Evolutionary conservation across 768 basidiomycete species (phyloP), one percentile per base, ranked within the genome.

Genomic region (Megacollybia marginata): DNA sequence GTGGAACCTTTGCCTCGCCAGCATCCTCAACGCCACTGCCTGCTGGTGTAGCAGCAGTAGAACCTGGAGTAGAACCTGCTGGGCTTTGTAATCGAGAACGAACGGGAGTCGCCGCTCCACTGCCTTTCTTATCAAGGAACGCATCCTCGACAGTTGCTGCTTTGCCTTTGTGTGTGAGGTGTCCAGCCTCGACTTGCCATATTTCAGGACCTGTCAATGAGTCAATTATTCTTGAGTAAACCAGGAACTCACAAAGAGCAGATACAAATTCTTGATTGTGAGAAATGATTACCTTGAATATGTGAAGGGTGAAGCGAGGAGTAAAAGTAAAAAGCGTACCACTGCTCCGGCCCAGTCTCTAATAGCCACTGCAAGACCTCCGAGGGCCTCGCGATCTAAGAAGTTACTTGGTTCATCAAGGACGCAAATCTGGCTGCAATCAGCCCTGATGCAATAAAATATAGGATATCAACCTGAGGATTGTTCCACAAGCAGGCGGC

Each of bases 401-500:
- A 97, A 97, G 70, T 98, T 97, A 63, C 90, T 95, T 33, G 92
- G 92, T 66, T 92, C 90, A 63, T 93, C 91, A 33, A 92, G 76
- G 12, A 88, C 70, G 61, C 86, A 87, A 56, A 85, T 83, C 78
- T 79, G 46, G 19, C 42, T 54, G 16, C 28, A 50, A 46, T 44
- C n/a, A 23, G n/a, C 23, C 5, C 44, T 12, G 18, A 48, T 42
- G 31, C 28, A 52, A 19, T 43, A 33, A 52, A 13, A 42, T 42
- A 15, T 15, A 6, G 33, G 33, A 51, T 38, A 28, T 44, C 62
- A 60, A 89, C 83, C 74, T 95, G 91, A 13, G 92, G 91, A 62
- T 92, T 93, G 67, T 92, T 92, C 92, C 94, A 97, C 49, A 96
- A 75, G 63, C 94, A 92, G 23, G 94, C 94, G 13, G 88, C 94